A percentile compares a stretch with the other conserved stretches of the same genome.
Evolutionary conservation across 1,284 basidiomycete genomes (phyloP).

Genomic region (Puccinia coronata): DNA sequence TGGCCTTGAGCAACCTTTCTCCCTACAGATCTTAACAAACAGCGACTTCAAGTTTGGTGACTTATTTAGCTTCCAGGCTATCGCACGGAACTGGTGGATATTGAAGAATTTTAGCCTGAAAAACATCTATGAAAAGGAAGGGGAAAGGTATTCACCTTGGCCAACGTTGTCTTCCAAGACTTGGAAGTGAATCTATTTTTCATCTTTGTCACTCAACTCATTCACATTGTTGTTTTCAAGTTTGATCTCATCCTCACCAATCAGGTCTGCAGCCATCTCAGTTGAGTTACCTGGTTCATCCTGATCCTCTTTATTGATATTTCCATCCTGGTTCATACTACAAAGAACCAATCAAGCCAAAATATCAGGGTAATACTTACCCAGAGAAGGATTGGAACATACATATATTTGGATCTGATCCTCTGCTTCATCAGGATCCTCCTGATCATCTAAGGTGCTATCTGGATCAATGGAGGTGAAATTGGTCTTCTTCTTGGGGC

Average conservation of each 20-base stretch:
- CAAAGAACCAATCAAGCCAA: no score
- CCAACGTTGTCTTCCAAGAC: background rate
- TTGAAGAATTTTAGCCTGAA: background rate
- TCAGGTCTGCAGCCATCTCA: background rate
- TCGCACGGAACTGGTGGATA: no score
- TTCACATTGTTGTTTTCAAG: background rate
- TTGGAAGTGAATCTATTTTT: conserved; percentile 3
- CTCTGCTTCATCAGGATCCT: background rate
- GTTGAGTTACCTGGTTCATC: no score
- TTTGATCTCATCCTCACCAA: background rate
- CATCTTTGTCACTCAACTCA: no score
- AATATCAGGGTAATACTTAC: background rate
- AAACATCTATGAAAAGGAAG: background rate
- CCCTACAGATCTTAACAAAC: background rate
- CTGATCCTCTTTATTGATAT: no score
- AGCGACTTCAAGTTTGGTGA: conserved; percentile 14
- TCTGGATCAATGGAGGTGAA: background rate
- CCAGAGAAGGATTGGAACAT: background rate
- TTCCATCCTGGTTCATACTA: background rate
- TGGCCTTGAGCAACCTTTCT: background rate
- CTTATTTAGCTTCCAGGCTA: background rate
- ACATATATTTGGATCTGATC: background rate
- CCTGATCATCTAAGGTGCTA: background rate
- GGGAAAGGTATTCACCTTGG: background rate
- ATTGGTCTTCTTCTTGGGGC: background rate